Conservation (phyloP, 768 basidiomycete genomes). For the Trametes cinnabarina region DNA sequence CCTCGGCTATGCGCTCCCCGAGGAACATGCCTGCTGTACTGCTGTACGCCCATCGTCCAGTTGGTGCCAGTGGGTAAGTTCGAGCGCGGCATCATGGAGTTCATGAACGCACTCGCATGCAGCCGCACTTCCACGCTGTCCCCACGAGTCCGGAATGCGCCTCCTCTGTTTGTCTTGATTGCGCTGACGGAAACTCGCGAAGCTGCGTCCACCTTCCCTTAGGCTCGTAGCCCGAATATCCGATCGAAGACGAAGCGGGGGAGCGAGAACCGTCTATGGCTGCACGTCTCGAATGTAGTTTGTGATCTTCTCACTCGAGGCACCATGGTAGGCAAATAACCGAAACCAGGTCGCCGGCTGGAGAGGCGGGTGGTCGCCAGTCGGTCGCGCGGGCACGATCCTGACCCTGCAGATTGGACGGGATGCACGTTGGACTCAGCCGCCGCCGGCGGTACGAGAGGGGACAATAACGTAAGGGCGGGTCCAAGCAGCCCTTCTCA, state of each 20-base stretch:
- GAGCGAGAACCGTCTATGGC: too few relatives aligned
- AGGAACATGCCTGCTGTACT: too few relatives aligned
- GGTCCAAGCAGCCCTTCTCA: neutral
- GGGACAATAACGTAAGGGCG: neutral
- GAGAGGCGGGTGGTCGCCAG: neutral
- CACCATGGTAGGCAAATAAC: neutral
- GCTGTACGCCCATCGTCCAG: too few relatives aligned
- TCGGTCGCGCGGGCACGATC: constrained; percentile 1
- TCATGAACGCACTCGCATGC: neutral
- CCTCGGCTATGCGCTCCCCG: too few relatives aligned
- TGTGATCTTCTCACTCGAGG: neutral
- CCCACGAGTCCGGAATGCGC: constrained; percentile 3
- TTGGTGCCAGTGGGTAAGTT: too few relatives aligned
- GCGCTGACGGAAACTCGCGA: neutral
- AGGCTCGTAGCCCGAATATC: neutral
- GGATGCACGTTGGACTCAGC: neutral
- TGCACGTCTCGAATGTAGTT: too few relatives aligned
- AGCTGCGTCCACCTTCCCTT: neutral
- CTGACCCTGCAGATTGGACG: neutral
- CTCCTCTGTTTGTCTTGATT: constrained; percentile 12
- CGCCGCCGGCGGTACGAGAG: neutral
- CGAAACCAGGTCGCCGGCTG: neutral
- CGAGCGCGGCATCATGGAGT: too few relatives aligned
- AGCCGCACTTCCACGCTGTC: neutral
- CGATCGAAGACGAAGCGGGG: too few relatives aligned